Conservation (phyloP, 768 basidiomycete genomes). For the Amanita subjunquillea region DNA sequence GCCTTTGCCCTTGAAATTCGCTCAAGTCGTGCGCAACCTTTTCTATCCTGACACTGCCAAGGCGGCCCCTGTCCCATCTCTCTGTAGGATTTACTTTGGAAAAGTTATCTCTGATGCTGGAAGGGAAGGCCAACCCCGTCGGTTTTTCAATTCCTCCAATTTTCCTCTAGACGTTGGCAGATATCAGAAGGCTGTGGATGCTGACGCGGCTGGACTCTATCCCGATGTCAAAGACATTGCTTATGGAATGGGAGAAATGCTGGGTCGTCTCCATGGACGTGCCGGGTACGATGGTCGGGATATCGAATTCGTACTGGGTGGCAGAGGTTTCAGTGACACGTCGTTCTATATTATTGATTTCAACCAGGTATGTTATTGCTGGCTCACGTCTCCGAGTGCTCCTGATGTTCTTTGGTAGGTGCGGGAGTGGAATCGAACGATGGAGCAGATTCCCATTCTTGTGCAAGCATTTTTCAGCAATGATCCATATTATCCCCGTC, state of each 20-base stretch:
- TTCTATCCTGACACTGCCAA: constrained; percentile 12
- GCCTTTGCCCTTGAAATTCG: constrained; percentile 11
- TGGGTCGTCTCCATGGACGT: constrained; percentile 17
- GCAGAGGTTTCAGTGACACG: constrained; percentile 11
- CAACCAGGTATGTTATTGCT: constrained; percentile 16
- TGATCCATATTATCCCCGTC: constrained; percentile 22
- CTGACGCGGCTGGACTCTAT: constrained; percentile 3
- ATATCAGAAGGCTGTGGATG: constrained; percentile 8
- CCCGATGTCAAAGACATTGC: constrained; percentile 11
- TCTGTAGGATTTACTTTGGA: constrained; percentile 21
- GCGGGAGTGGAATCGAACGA: constrained; percentile 11
- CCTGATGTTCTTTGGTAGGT: constrained; percentile 9
- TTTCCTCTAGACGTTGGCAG: constrained; percentile 17
- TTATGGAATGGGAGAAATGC: constrained; percentile 20
- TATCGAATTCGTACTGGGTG: constrained; percentile 20
- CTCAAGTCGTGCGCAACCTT: constrained; percentile 6
- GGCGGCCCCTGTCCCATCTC: constrained; percentile 6
- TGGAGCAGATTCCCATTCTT: constrained; percentile 11
- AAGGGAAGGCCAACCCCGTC: not conserved
- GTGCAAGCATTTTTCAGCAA: constrained; percentile 17
- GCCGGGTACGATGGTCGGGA: constrained; percentile 20
- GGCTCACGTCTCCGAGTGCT: not conserved
- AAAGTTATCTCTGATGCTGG: constrained; percentile 9
- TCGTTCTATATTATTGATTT: constrained; percentile 18
- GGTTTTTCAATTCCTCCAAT: constrained; percentile 18